Percentiles rank a stretch among this genome's conserved stretches.
phyloP scores from a whole-genome alignment of 2,329 filamentous ascomycete genomes.

The Cladosporium austrohemisphaericum region DNA sequence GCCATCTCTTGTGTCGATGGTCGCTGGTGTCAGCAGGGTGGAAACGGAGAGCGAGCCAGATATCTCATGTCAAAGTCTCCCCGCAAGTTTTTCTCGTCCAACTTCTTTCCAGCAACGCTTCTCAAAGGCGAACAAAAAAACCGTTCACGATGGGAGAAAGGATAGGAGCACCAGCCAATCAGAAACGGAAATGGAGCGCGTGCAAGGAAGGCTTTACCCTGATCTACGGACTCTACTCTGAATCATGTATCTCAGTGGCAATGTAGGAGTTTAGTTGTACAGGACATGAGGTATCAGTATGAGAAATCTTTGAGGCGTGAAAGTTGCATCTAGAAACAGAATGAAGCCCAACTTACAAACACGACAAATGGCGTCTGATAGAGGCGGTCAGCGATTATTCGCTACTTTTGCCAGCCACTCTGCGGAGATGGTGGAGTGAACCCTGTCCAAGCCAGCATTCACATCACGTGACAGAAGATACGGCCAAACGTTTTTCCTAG shows the following conservation, averaged over 20 bases:
- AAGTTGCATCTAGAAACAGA: too few relatives aligned
- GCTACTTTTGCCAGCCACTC: neutral
- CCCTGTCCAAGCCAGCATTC: neutral
- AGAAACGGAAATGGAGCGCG: neutral
- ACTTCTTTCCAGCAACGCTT: neutral
- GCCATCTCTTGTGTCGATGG: constrained; percentile 2
- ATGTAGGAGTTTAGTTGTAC: neutral
- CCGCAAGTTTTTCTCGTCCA: neutral
- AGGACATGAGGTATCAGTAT: neutral
- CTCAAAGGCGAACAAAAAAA: neutral
- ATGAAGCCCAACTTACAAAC: too few relatives aligned
- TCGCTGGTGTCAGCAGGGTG: neutral
- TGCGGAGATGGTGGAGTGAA: neutral
- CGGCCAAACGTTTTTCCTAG: constrained; percentile 15
- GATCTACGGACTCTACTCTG: neutral
- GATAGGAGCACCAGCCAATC: constrained; percentile 8
- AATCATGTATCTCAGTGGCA: neutral
- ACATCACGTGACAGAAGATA: neutral
- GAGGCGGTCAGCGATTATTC: neutral
- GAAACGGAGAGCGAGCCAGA: neutral
- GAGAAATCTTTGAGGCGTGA: neutral
- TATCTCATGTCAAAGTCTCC: too few relatives aligned
- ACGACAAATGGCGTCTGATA: neutral
- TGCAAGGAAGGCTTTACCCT: constrained; percentile 2
- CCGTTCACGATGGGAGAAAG: constrained; percentile 1